Evolutionary conservation across 805 yeast species (phyloP), one percentile per base, ranked within the genome.

Genomic region (Metschnikowia koreensis): DNA sequence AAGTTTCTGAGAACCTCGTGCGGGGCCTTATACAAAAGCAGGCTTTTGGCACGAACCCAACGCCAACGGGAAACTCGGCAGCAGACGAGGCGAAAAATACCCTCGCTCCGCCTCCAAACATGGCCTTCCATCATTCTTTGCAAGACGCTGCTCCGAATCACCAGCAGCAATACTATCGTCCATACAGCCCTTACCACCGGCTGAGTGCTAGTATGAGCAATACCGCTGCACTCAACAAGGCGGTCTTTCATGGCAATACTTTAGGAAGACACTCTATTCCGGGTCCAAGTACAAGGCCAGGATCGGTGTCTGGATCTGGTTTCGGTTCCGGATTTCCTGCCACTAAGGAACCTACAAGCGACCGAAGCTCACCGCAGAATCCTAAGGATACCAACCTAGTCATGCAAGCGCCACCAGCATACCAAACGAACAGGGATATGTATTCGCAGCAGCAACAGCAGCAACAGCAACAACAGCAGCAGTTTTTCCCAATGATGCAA

Each of bases 181-280:
- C 47, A 12, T 48, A 48, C 16, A 48, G 52, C 26, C 52, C 52
- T 10, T 48, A 39, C 27, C 52, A 48, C 29, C 52, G 52, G 17
- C 52, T 48, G 52, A 48, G 41, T 27, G 52, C 47, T 22, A 48
- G 46, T 12, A 47, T 47, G 50, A 41, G 36, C 41, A 47, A 31
- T 17, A 22, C 44, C 29, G 44, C 52, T 1, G 39, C 37, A 16
- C 47, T 48, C 26, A 48, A 39, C 42, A 48, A 48, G 22, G 39
- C 40, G 9, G 31, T 38, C 6, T 34, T 38, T 22, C 52, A 38
- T 9, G n/a, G 6, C n/a, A 42, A 33, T 27, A 41, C 16, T 22
- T 9, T 22, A 13, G 52, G 44, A 15, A 38, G 44, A 33, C 22
- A 11, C 15, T 15, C 41, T n/a, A 26, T 26, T 16, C 12, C 31